A percentile compares a stretch with the other conserved stretches of the same genome.
These are phyloP conservation scores for Biscogniauxia sp. DNA, from an alignment of 2,329 filamentous ascomycete species.

Conservation along the genomic window DNA sequence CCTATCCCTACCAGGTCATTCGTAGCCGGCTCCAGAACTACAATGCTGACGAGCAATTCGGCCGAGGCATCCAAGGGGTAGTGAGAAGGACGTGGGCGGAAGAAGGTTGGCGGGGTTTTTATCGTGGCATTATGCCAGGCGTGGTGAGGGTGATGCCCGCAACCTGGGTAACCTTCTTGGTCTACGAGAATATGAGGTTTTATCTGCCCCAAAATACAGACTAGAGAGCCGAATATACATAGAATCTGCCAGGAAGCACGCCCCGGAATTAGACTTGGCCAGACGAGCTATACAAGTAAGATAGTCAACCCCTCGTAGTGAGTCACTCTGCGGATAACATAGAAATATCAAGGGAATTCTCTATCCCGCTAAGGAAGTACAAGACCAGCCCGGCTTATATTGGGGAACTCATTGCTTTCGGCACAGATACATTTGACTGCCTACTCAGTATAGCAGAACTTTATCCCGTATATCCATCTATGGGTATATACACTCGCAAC, in stretches of 20 bases:
- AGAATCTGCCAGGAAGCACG: not conserved
- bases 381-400: too few species aligned
- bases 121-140: slow-evolving; percentile 85
- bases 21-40: slow-evolving; percentile 87
- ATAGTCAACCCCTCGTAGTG: not conserved
- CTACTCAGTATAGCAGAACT: not conserved
- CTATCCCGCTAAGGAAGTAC: not conserved
- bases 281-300: not conserved
- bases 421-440: not conserved
- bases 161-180: slow-evolving; percentile 94
- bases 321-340: not conserved
- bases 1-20: slow-evolving; percentile 94
- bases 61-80: slow-evolving; percentile 68
- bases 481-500: not conserved
- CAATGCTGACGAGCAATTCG: slow-evolving; percentile 72
- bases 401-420: too few species aligned
- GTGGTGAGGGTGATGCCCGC: slow-evolving; percentile 89
- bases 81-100: slow-evolving; percentile 70
- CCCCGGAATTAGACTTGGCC: not conserved
- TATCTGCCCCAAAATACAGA: slow-evolving; percentile 54
- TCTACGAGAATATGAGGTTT: slow-evolving; percentile 90
- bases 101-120: slow-evolving; percentile 82
- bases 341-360: not conserved
- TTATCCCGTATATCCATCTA: not conserved
- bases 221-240: not conserved